Percentiles rank a stretch among this genome's conserved stretches.
These are phyloP conservation scores for Udeniomyces megalosporus DNA, from an alignment of 768 basidiomycete genomes.

Conservation along the genomic window DNA sequence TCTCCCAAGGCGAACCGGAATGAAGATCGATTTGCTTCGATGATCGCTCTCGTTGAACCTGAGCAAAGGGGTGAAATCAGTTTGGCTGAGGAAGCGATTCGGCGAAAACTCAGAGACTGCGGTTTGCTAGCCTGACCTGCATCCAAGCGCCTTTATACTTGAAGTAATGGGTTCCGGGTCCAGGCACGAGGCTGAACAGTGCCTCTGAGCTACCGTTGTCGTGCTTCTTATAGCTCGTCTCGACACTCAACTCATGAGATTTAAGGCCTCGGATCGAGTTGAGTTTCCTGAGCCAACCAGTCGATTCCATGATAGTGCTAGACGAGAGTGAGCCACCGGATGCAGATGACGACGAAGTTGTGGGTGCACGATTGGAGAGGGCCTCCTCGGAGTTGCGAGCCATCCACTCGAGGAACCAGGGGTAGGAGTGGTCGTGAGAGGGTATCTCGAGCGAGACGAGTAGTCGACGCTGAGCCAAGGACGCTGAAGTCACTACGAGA, in stretches of 20 bases:
- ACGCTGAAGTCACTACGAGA: conserved; percentile 49
- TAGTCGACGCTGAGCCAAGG: conserved; percentile 67
- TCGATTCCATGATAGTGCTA: no score
- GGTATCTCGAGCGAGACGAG: conserved; percentile 91
- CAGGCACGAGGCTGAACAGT: conserved; percentile 83
- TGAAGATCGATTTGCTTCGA: conserved; percentile 78
- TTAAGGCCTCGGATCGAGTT: conserved; percentile 24
- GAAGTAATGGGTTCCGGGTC: conserved; percentile 86
- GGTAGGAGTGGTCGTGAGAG: conserved; percentile 84
- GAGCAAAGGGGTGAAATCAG: not conserved
- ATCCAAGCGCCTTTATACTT: conserved; percentile 85
- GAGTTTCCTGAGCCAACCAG: no score
- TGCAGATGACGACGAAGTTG: not conserved
- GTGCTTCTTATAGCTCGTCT: conserved; percentile 70
- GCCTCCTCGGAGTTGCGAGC: conserved; percentile 39
- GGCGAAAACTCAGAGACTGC: not conserved
- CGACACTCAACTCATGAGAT: conserved; percentile 87
- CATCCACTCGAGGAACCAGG: conserved; percentile 97
- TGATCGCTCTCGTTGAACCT: conserved; percentile 92
- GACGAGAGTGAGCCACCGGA: no score
- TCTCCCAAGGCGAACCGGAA: conserved; percentile 93
- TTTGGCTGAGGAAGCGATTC: not conserved
- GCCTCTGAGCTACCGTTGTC: conserved; percentile 83
- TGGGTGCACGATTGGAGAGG: not conserved
- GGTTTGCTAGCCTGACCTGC: conserved; percentile 42